Evolutionary conservation across 2,329 filamentous ascomycete genomes (phyloP).

Genomic region (Ilyonectria destructans): DNA sequence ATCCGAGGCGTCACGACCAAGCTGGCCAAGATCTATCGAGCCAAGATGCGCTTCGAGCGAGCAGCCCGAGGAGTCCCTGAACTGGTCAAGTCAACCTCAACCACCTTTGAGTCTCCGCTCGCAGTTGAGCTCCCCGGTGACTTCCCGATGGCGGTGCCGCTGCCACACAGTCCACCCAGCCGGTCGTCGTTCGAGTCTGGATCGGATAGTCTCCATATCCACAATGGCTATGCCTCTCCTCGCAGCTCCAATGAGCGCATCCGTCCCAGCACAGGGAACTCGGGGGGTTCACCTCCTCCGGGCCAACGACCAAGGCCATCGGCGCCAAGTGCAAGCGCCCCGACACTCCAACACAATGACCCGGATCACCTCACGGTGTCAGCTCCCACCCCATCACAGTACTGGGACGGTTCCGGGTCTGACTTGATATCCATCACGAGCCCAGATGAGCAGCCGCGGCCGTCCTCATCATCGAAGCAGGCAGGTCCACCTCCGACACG

Average conservation of each 20-base stretch:
- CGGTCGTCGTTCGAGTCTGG: conserved; percentile 73
- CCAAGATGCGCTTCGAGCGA: conserved; percentile 78
- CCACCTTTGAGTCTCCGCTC: conserved; percentile 62
- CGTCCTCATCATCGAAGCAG: conserved; percentile 55
- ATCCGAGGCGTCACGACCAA: conserved; percentile 84
- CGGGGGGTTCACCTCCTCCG: conserved; percentile 47
- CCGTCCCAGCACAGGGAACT: conserved; percentile 53
- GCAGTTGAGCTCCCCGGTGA: conserved; percentile 74
- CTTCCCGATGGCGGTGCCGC: conserved; percentile 60
- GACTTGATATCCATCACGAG: conserved; percentile 80
- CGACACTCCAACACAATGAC: conserved; percentile 56
- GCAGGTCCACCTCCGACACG: conserved; percentile 52
- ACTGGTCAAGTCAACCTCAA: conserved; percentile 60
- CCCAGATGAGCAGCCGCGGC: conserved; percentile 70
- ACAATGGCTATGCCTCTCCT: conserved; percentile 60
- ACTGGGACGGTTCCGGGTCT: conserved; percentile 69
- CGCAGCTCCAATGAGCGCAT: conserved; percentile 67
- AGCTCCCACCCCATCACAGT: conserved; percentile 73
- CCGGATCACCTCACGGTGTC: conserved; percentile 70
- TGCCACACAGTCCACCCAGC: conserved; percentile 59
- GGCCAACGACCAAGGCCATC: conserved; percentile 50
- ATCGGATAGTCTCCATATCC: conserved; percentile 64
- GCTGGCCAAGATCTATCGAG: conserved; percentile 86
- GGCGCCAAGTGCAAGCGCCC: conserved; percentile 51
- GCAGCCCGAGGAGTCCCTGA: conserved; percentile 61